Evolutionary conservation across 352 stramenopile species (phyloP).

Genomic region (Pythium periplocum): DNA sequence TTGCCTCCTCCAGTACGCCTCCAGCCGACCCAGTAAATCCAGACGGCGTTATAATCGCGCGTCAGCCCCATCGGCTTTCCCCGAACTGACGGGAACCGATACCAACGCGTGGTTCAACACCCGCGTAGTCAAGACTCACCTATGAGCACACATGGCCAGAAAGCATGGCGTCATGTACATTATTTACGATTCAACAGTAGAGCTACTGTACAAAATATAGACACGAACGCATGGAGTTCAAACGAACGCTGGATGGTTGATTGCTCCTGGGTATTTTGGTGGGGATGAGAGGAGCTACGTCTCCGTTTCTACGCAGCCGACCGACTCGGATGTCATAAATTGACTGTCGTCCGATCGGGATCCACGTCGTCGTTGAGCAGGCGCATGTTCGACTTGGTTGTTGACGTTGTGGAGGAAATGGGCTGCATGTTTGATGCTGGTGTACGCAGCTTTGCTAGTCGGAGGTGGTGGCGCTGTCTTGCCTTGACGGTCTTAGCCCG

Average conservation of each 20-base stretch:
- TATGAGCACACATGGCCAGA: neutral
- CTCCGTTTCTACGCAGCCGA: neutral
- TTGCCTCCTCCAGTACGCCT: too few species aligned
- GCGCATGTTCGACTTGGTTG: slow-evolving; percentile 45
- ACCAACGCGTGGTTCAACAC: slow-evolving; percentile 12
- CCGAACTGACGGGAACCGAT: slow-evolving; percentile 16
- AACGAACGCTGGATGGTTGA: too few species aligned
- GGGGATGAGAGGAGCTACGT: neutral
- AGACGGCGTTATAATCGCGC: too few species aligned
- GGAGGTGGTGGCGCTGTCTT: slow-evolving; percentile 37
- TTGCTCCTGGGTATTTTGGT: too few species aligned
- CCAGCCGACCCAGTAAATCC: too few species aligned
- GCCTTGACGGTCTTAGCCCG: slow-evolving; percentile 60
- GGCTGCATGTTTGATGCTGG: slow-evolving; percentile 25
- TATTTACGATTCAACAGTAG: too few species aligned
- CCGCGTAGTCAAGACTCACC: slow-evolving; percentile 19
- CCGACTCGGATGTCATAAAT: slow-evolving; percentile 17
- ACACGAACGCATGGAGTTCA: too few species aligned
- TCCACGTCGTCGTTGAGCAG: slow-evolving; percentile 29
- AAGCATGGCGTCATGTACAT: too few species aligned
- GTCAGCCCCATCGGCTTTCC: too few species aligned
- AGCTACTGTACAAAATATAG: too few species aligned
- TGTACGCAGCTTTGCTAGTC: slow-evolving; percentile 51
- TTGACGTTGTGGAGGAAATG: slow-evolving; percentile 52
- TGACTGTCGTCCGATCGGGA: slow-evolving; percentile 12